A percentile compares a stretch with the other conserved stretches of the same genome.
phyloP scores from a whole-genome alignment of 2,329 filamentous ascomycete genomes.

The Neonectria punicea region DNA sequence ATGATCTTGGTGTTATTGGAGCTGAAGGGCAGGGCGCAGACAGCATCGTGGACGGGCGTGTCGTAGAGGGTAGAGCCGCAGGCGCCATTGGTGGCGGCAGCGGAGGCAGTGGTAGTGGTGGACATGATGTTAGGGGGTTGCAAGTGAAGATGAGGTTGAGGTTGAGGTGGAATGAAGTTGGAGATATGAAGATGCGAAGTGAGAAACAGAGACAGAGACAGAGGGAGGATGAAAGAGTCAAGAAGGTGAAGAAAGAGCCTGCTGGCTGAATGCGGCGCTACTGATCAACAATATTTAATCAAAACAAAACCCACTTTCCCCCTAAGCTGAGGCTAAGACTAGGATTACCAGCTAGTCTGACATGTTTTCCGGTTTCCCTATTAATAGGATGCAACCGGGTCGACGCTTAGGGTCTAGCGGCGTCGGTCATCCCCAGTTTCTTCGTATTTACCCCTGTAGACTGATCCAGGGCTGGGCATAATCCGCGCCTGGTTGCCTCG shows the following conservation, averaged over 20 bases:
- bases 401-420: not conserved
- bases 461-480: not conserved
- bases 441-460: constrained; percentile 1
- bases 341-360: not conserved
- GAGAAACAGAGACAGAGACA: not conserved
- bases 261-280: not conserved
- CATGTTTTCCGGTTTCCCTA: constrained; percentile 1
- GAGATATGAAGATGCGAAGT: not conserved
- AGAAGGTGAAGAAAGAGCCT: too few relatives aligned
- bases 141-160: not conserved
- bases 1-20: constrained; percentile 56
- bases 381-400: not conserved
- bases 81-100: not conserved
- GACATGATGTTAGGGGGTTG: not conserved
- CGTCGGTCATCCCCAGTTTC: not conserved
- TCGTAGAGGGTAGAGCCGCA: constrained; percentile 1
- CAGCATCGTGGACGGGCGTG: constrained; percentile 43
- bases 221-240: not conserved
- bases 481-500: constrained; percentile 4
- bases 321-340: not conserved
- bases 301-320: constrained; percentile 3
- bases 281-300: not conserved
- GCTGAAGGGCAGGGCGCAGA: constrained; percentile 55
- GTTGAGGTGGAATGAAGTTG: not conserved
- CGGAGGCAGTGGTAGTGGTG: not conserved